Base-by-base conservation (phyloP, 139 green algal genomes). In the Chlorella vulgaris region DNA sequence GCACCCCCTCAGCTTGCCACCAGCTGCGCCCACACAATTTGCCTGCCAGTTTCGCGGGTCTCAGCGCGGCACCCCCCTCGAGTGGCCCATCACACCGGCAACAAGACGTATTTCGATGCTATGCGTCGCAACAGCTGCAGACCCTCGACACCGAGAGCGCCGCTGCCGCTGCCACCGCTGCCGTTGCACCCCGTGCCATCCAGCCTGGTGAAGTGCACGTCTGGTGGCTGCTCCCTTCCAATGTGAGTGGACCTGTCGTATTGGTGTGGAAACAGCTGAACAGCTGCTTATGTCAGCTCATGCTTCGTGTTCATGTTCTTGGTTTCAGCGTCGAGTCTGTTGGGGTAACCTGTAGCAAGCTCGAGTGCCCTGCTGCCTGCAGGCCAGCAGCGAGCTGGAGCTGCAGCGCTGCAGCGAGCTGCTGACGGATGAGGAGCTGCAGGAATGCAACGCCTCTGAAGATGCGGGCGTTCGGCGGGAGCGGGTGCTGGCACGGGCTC, bases 401-500 rank as follows among this genome's bases (percentile, higher is more conserved):
- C 73, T 84, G 36, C 18, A 55, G 13, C 51, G 29, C 15, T 90
- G 84, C 63, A n/a, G 47, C 31, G 61, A 60, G 38, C 60, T 90
- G 31, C 70, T 92, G 39, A 69, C 87, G 6, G 33, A 71, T 22
- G 82, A 77, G 24, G 88, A 92, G 74, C 81, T 84, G 31, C 53
- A 39, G 2, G 55, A 68, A 8, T 85, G 47, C 33, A 24, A 58
- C 19, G 65, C 62, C 22, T 36, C 83, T 26, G 24, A 22, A 10
- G 69, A 78, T 31, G 40, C 67, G 38, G 67, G 22, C 2, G 69
- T 88, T 31, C 55, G n/a, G 18, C 77, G 85, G 42, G 78, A 91
- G 81, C 84, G 89, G 15, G 29, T 93, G 42, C 84, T 93, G 42
- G 84, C 88, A 7, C 70, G 89, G 4, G 85, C 82, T 0, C 79